A percentile compares a stretch with the other conserved stretches of the same genome.
These are phyloP conservation scores for Mangifera indica DNA, from an alignment of 345 rosid species.

Conservation along the genomic window DNA sequence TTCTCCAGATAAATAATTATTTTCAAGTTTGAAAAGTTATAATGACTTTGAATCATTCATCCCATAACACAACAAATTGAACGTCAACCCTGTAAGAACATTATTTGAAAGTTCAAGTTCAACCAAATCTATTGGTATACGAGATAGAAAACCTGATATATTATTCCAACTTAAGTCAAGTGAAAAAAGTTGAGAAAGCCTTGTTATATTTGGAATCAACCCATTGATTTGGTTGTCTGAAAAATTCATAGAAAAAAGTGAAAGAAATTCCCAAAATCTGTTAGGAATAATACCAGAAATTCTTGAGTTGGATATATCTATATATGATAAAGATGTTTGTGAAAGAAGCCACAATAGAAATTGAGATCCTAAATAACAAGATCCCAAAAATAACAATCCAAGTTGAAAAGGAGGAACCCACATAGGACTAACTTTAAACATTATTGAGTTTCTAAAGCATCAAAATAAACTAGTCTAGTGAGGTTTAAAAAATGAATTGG, in stretches of 20 bases:
- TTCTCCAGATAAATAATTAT: slow-evolving; percentile 22
- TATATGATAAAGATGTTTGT: slow-evolving; percentile 6
- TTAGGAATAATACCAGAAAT: slow-evolving; percentile 22
- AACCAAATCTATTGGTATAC: not conserved
- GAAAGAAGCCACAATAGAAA: slow-evolving; percentile 27
- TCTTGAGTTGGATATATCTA: slow-evolving; percentile 24
- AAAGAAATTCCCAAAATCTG: slow-evolving; percentile 25
- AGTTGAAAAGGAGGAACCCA: slow-evolving; percentile 27
- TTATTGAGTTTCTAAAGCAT: not conserved
- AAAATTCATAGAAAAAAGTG: not conserved
- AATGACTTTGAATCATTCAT: not conserved
- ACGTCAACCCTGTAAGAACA: slow-evolving; percentile 22
- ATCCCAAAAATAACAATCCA: not conserved
- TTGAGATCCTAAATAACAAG: slow-evolving; percentile 29
- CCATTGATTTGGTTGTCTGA: slow-evolving; percentile 27
- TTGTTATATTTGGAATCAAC: not conserved
- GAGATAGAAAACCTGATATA: slow-evolving; percentile 7
- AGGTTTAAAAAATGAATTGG: not conserved
- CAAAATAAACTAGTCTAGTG: not conserved
- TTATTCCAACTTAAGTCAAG: slow-evolving; percentile 22
- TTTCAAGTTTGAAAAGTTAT: slow-evolving; percentile 16
- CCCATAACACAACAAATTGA: slow-evolving; percentile 6
- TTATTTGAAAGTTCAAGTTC: slow-evolving; percentile 29
- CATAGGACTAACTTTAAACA: not conserved
- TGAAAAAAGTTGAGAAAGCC: not conserved